Base-by-base conservation (phyloP, 2,329 filamentous ascomycete species). In the Arthrobotrys pseudoclavata region DNA sequence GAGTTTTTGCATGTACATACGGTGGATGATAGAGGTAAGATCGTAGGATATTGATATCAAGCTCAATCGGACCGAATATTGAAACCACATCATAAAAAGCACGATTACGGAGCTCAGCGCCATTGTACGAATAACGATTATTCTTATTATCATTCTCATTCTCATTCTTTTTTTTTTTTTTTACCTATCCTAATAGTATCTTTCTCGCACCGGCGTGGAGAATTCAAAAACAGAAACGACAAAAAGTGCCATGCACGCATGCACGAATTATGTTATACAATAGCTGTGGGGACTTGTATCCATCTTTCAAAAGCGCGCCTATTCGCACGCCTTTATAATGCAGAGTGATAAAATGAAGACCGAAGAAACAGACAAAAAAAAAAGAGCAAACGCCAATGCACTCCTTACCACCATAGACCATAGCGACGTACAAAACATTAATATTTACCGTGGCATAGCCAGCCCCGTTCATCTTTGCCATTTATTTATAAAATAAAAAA, bases 1-100 rank as follows among this genome's bases (percentile, higher is more conserved):
- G 31, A 79, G 67, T 82, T 79, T 70, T 81, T 50, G 42, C 22
- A 68, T 37, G 26, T 22, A 31, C 9, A 34, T 13, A 26, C 22
- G 20, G 20, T 6, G 47, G 47, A 15, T 26, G 6, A 45, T 45
- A 40, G 37, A 40, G 42, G 42, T 45, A 45, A 20, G n/a, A 45
- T n/a, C n/a, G n/a, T n/a, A n/a, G n/a, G n/a, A n/a, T n/a, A n/a
- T n/a, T n/a, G n/a, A n/a, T n/a, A n/a, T n/a, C n/a, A n/a, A n/a
- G n/a, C n/a, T n/a, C n/a, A n/a, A n/a, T n/a, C n/a, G n/a, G n/a
- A n/a, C n/a, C n/a, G n/a, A n/a, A n/a, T n/a, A n/a, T n/a, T n/a
- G n/a, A n/a, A n/a, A n/a, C n/a, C n/a, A n/a, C n/a, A n/a, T n/a
- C n/a, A n/a, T 15, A 9, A 15, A 40, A 40, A 15, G 37, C 37